phyloP scores from a whole-genome alignment of 495 filamentous ascomycete genomes.

The Astrothelium subdiscretum region DNA sequence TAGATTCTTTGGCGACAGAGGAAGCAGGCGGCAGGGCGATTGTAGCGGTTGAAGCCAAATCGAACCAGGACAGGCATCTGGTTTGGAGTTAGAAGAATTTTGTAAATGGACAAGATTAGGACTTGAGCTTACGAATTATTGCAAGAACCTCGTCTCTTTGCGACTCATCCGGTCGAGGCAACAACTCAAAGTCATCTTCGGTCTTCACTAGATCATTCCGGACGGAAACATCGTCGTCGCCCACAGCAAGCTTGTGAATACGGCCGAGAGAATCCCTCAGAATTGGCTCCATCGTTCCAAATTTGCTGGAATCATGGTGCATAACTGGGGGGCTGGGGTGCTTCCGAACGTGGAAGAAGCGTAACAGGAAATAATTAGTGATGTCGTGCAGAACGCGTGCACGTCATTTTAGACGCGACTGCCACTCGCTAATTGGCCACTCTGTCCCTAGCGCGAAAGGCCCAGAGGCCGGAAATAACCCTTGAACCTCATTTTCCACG shows the following conservation, averaged over 20 bases:
- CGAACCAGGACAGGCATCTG: background rate
- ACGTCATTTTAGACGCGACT: background rate
- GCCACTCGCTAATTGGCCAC: background rate
- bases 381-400: background rate
- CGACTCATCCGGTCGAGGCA: background rate
- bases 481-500: background rate
- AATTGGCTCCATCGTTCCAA: background rate
- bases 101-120: background rate
- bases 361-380: background rate
- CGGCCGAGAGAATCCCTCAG: background rate
- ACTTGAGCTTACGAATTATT: background rate
- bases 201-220: background rate
- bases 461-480: background rate
- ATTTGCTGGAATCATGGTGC: background rate
- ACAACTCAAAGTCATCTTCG: background rate
- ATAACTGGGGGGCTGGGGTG: background rate
- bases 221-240: background rate
- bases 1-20: background rate
- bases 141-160: background rate
- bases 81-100: background rate
- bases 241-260: background rate
- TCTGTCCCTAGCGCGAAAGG: background rate
- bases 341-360: background rate
- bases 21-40: background rate
- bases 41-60: background rate